Base-by-base conservation (phyloP, 108 stramenopile species). In the Epithemia pelagica region DNA sequence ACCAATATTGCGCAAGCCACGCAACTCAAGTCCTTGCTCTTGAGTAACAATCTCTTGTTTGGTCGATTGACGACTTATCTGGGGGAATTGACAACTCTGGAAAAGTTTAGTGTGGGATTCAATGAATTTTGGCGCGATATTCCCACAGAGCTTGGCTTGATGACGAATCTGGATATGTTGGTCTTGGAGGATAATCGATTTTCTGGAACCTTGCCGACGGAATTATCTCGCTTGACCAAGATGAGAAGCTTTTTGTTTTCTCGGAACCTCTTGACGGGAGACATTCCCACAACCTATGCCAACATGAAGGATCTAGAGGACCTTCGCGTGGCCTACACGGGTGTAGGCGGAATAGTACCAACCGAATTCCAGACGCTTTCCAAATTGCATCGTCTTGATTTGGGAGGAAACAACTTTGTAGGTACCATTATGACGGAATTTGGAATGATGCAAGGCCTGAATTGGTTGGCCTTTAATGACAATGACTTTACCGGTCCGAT, bases 281-380 rank as follows among this genome's bases (percentile, higher is more conserved):
- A 33, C 30, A 68, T 88, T 57, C 87, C 87, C 2, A 77, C 82
- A 0, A 73, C 78, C 23, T 71, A 74, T 70, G 82, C 83, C 3
- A 58, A 79, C 37, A 59, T 85, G 46, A 73, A 68, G 58, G 74
- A 77, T 54, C 30, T 83, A 58, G 32, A 54, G n/a, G 78, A 79
- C 31, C 59, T 79, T 18, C 70, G 71, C 54, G 2, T 79, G 10
- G 66, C 75, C 1, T 31, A 59, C 23, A 80, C 86, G 29, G 85
- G 87, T 64, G 62, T 92, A 23, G 78, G 70, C 30, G 91, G 91
- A 19, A 64, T 62, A 20, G 66, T 92, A 31, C 91, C 91, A 19
- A 75, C 78, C 8, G 91, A 92, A 24, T 69, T 92, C 61, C 74
- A 71, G 32, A 66, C 61, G 2, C 69, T 82, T 62, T 80, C 82